phyloP scores from a whole-genome alignment of 2,329 filamentous ascomycete genomes.

The Cryphonectria nitschkei region DNA sequence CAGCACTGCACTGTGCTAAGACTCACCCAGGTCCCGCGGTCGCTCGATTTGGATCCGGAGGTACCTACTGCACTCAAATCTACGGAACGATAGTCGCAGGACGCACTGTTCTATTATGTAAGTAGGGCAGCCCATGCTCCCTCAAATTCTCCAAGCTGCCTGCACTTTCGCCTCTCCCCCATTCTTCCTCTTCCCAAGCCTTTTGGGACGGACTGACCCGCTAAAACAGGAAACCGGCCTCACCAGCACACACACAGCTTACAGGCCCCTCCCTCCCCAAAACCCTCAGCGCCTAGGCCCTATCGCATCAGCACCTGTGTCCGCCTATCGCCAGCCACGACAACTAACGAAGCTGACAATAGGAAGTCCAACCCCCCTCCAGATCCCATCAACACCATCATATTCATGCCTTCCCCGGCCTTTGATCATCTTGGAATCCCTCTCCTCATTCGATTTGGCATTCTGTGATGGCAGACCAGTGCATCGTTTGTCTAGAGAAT shows the following conservation, averaged over 20 bases:
- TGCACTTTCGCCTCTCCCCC: conserved; percentile 10
- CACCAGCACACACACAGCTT: neutral
- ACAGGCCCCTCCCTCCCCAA: conserved; percentile 1
- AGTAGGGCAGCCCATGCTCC: conserved; percentile 3
- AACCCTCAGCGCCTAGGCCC: neutral
- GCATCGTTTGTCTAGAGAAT: conserved; percentile 71
- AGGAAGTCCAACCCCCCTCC: conserved; percentile 4
- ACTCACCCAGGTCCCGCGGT: conserved; percentile 9
- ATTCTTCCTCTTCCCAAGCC: conserved; percentile 10
- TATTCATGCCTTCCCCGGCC: conserved; percentile 54
- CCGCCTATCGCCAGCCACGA: conserved; percentile 9
- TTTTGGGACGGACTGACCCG: conserved; percentile 17
- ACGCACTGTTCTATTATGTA: conserved; percentile 14
- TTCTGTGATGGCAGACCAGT: conserved; percentile 62
- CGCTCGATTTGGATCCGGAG: conserved; percentile 5
- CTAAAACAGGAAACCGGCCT: conserved; percentile 14
- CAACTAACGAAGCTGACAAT: conserved; percentile 10
- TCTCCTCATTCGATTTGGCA: conserved; percentile 40
- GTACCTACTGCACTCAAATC: conserved; percentile 1
- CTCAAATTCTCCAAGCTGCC: conserved; percentile 15
- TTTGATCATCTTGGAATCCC: conserved; percentile 40
- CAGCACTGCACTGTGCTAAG: conserved; percentile 8
- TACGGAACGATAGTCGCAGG: neutral
- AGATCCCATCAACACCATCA: conserved; percentile 22
- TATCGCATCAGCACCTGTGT: conserved; percentile 6